Conservation (phyloP, 148 eudicot genomes). For the Rhododendron ovatum region DNA sequence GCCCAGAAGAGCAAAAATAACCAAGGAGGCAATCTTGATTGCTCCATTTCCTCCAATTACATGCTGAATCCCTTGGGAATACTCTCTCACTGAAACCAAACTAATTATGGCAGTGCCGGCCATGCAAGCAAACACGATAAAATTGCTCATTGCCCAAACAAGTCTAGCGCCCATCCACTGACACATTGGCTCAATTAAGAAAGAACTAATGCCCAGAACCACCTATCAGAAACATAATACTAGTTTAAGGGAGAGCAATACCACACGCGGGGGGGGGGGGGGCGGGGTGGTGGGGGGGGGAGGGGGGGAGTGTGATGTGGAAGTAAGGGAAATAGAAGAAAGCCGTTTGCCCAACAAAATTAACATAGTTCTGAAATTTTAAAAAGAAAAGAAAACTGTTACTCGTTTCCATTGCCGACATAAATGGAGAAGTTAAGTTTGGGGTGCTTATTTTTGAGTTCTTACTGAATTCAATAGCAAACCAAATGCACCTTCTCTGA, state of each 20-base stretch:
- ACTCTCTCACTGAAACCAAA: conserved; percentile 53
- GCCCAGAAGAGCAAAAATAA: conserved; percentile 86
- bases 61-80: conserved; percentile 52
- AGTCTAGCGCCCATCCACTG: conserved; percentile 68
- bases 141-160: conserved; percentile 92
- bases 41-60: conserved; percentile 53
- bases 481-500: conserved; percentile 99
- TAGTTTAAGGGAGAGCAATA: background rate
- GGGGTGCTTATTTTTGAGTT: conserved; percentile 35
- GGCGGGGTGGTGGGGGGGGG: too few species aligned
- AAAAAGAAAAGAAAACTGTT: background rate
- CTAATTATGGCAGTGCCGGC: conserved; percentile 82
- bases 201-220: conserved; percentile 82
- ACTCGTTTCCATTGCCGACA: background rate
- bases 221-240: conserved; percentile 38
- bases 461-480: conserved; percentile 98
- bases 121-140: conserved; percentile 81
- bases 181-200: conserved; percentile 94
- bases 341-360: background rate
- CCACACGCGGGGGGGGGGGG: background rate
- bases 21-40: conserved; percentile 70
- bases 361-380: background rate
- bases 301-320: too few species aligned
- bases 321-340: background rate
- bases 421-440: background rate